phyloP scores from a whole-genome alignment of 2,329 filamentous ascomycete species.

The Sphaceloma murrayae region DNA sequence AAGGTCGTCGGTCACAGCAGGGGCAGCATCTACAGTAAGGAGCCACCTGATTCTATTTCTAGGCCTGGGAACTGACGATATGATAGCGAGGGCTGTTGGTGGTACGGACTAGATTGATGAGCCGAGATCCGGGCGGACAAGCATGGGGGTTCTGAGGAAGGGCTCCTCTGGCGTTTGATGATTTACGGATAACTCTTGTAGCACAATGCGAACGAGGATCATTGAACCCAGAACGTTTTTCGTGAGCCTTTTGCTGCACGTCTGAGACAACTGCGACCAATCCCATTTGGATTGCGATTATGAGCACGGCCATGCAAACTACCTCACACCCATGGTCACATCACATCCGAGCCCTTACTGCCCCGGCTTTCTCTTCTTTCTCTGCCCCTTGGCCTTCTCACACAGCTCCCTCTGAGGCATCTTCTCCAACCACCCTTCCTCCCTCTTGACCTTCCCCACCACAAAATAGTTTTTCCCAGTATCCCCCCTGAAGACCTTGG shows the following conservation, averaged over 20 bases:
- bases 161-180: slow-evolving; percentile 16
- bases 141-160: slow-evolving; percentile 11
- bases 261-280: no score
- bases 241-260: neutral
- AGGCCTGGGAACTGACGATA: neutral
- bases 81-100: slow-evolving; percentile 23
- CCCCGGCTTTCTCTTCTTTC: slow-evolving; percentile 40
- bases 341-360: slow-evolving; percentile 18
- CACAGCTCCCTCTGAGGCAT: slow-evolving; percentile 57
- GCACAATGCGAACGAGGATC: slow-evolving; percentile 15
- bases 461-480: slow-evolving; percentile 67
- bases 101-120: slow-evolving; percentile 21
- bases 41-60: slow-evolving; percentile 4
- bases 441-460: slow-evolving; percentile 62
- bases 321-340: neutral
- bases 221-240: neutral
- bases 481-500: slow-evolving; percentile 59
- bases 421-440: slow-evolving; percentile 51
- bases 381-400: slow-evolving; percentile 55
- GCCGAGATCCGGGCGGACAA: slow-evolving; percentile 5
- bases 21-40: slow-evolving; percentile 95
- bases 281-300: no score
- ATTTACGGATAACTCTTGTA: slow-evolving; percentile 16
- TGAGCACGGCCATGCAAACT: no score
- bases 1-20: slow-evolving; percentile 93